A percentile compares a stretch with the other conserved stretches of the same genome.
Conservation (phyloP, 176 grass and related monocot genomes). For the Aegilops bicornis region DNA sequence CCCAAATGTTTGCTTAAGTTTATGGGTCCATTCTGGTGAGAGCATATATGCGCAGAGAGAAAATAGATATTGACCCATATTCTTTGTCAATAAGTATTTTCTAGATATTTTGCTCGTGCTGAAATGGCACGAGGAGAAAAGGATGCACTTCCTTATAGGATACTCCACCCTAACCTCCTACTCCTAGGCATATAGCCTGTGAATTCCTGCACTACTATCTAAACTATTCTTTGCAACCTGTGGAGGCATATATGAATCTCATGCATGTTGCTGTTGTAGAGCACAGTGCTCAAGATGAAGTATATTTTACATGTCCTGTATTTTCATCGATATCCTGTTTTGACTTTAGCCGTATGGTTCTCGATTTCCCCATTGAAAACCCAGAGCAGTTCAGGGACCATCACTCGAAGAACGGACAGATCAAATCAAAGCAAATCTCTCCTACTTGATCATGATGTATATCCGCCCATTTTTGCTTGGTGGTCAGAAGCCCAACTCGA, state of each 20-base stretch:
- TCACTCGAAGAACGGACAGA: neutral
- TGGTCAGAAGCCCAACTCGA: neutral
- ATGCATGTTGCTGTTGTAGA: neutral
- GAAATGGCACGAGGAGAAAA: neutral
- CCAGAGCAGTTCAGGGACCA: neutral
- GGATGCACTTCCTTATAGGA: neutral
- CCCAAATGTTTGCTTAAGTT: no score
- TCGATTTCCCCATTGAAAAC: neutral
- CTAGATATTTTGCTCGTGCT: neutral
- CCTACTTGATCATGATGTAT: neutral
- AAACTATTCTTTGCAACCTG: neutral
- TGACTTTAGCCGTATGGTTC: neutral
- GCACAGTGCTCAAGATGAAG: neutral
- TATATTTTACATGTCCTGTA: neutral
- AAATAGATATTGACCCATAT: neutral
- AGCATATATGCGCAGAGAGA: neutral
- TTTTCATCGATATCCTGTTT: neutral
- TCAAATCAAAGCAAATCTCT: conserved; percentile 7
- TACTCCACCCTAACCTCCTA: neutral
- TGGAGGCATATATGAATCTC: neutral
- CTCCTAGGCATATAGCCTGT: neutral
- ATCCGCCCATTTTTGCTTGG: neutral
- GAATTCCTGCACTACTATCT: neutral
- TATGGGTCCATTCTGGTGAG: neutral
- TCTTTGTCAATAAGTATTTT: neutral